A percentile compares a stretch with the other conserved stretches of the same genome.
These are phyloP conservation scores for Ramaria sp. DNA, from an alignment of 768 basidiomycete genomes.

Conservation along the genomic window DNA sequence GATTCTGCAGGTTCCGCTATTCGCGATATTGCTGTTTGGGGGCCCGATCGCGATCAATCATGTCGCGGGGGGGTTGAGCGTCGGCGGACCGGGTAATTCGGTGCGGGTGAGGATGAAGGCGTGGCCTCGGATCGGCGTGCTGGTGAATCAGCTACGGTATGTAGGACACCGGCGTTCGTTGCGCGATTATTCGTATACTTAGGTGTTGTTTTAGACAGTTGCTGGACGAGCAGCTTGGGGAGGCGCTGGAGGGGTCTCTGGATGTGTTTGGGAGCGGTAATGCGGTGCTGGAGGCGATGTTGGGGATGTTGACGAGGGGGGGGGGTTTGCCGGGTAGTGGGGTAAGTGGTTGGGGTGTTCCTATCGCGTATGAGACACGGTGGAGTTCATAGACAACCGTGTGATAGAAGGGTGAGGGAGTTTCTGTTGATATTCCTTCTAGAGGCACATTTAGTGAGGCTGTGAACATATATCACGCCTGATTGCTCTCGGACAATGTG, in stretches of 20 bases:
- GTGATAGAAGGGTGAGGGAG: too few species aligned
- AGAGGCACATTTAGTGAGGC: too few species aligned
- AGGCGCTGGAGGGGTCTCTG: constrained; percentile 49
- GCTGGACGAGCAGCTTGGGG: constrained; percentile 56
- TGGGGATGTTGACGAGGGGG: constrained; percentile 21
- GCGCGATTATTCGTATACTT: too few species aligned
- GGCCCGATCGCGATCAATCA: constrained; percentile 72
- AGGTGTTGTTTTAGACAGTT: constrained; percentile 59
- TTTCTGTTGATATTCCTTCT: too few species aligned
- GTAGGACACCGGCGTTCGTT: constrained; percentile 12
- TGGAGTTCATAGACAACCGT: too few species aligned
- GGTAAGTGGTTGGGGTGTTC: too few species aligned
- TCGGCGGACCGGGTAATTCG: constrained; percentile 40
- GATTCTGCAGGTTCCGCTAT: constrained; percentile 76
- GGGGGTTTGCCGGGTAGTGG: not conserved
- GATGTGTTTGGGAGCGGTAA: constrained; percentile 38
- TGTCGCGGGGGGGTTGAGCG: constrained; percentile 61
- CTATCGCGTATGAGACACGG: too few species aligned
- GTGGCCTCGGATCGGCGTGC: constrained; percentile 83
- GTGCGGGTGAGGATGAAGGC: constrained; percentile 53
- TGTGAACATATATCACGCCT: too few species aligned
- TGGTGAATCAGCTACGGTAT: constrained; percentile 79
- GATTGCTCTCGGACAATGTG: too few species aligned
- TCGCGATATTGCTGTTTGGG: constrained; percentile 76
- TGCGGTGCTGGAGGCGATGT: constrained; percentile 40